These are phyloP conservation scores for Penicillium dipodomyicola DNA, from an alignment of 495 filamentous ascomycete genomes.

Conservation along the genomic window DNA sequence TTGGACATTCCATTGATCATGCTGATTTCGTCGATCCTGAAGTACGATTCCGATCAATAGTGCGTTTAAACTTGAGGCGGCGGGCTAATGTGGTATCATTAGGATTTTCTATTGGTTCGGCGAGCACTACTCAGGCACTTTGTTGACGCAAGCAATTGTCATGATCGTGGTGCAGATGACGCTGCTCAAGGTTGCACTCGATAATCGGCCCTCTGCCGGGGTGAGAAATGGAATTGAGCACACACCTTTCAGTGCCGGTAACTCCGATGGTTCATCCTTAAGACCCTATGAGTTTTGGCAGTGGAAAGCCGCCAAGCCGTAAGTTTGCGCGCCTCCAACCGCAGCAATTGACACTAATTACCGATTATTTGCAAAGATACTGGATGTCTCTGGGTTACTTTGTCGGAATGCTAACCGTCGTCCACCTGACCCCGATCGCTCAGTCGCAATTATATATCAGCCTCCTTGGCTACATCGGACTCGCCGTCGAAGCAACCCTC, in stretches of 20 bases:
- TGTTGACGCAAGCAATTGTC: conserved; percentile 81
- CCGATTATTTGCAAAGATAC: conserved; percentile 53
- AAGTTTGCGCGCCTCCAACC: conserved; percentile 26
- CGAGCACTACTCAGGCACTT: conserved; percentile 72
- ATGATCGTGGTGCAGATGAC: conserved; percentile 82
- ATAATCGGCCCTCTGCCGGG: conserved; percentile 71
- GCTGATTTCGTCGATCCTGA: conserved; percentile 88
- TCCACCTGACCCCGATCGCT: conserved; percentile 67
- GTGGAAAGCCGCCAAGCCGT: conserved; percentile 80
- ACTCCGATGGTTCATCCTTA: conserved; percentile 25
- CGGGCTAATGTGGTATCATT: conserved; percentile 1
- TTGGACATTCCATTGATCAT: conserved; percentile 94
- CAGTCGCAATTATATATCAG: conserved; percentile 65
- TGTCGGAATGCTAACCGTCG: conserved; percentile 57
- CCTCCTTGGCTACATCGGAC: conserved; percentile 76
- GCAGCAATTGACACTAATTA: conserved; percentile 4
- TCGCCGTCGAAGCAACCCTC: conserved; percentile 84
- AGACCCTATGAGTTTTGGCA: conserved; percentile 94
- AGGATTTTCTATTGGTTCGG: conserved; percentile 96
- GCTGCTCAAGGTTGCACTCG: conserved; percentile 85
- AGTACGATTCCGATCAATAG: conserved; percentile 51
- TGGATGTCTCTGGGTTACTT: conserved; percentile 83
- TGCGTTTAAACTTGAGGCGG: not conserved
- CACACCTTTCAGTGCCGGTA: conserved; percentile 38
- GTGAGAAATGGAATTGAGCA: conserved; percentile 52